Conservation (phyloP, 2,329 filamentous ascomycete species). For the Macroventuria anomochaeta region DNA sequence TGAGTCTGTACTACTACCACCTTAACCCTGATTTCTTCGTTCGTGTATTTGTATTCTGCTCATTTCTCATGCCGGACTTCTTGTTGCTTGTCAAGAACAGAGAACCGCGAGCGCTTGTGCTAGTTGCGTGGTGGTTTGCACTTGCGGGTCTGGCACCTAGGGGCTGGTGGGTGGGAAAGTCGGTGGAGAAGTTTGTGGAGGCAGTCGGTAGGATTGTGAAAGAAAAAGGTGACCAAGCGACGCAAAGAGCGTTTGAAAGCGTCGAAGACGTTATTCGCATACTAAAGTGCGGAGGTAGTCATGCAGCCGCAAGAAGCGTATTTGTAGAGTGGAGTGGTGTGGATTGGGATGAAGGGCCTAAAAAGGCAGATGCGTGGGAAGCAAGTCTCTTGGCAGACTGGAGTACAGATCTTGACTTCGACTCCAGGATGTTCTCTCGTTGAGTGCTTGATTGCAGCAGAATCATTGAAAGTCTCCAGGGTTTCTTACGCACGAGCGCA, state of each 20-base stretch:
- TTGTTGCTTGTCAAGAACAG: constrained; percentile 27
- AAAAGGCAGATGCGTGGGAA: constrained; percentile 31
- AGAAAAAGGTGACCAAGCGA: constrained; percentile 14
- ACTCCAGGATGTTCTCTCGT: background rate
- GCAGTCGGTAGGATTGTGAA: constrained; percentile 30
- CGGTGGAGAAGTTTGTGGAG: constrained; percentile 26
- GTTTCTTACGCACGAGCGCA: background rate
- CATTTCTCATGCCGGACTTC: constrained; percentile 41
- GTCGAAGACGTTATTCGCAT: constrained; percentile 28
- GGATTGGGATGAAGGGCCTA: constrained; percentile 34
- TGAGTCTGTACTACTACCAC: constrained; percentile 42
- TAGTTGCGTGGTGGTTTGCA: constrained; percentile 41
- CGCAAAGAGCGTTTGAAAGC: constrained; percentile 28
- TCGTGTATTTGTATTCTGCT: constrained; percentile 38
- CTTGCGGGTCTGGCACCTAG: constrained; percentile 33
- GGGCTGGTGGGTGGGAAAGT: constrained; percentile 32
- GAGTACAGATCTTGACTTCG: background rate
- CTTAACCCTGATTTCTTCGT: constrained; percentile 39
- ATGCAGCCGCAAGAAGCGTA: constrained; percentile 32
- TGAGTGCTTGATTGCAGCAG: background rate
- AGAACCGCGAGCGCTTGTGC: constrained; percentile 36
- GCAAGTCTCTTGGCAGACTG: constrained; percentile 4
- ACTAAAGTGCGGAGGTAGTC: constrained; percentile 20
- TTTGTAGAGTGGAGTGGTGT: constrained; percentile 40
- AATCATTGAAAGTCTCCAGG: background rate